phyloP scores from a whole-genome alignment of 805 yeast genomes.

The Teunomyces funiuensis region DNA sequence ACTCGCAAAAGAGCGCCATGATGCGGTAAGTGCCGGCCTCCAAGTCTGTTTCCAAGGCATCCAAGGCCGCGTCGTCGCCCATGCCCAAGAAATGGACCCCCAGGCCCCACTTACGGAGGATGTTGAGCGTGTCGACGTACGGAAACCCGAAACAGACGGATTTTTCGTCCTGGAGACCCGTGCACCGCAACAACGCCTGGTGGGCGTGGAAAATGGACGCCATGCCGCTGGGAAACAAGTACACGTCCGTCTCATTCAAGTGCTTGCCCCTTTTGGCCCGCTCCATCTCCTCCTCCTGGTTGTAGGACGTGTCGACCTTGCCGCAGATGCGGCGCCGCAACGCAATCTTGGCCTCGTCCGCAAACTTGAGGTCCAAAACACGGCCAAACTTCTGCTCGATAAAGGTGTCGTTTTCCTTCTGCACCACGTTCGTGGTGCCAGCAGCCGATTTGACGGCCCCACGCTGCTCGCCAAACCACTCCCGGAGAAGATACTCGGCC shows the following conservation, averaged over 20 bases:
- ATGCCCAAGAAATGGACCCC: constrained; percentile 84
- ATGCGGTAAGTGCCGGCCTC: constrained; percentile 55
- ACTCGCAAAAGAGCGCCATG: constrained; percentile 83
- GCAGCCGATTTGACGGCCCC: constrained; percentile 16
- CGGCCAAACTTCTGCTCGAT: constrained; percentile 92
- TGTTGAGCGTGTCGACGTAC: constrained; percentile 86
- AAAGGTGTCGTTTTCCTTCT: constrained; percentile 60
- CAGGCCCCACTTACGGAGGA: constrained; percentile 85
- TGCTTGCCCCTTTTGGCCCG: constrained; percentile 28
- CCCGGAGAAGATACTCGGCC: constrained; percentile 80
- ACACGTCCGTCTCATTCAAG: constrained; percentile 65
- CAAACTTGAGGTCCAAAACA: constrained; percentile 74
- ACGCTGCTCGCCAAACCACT: constrained; percentile 34
- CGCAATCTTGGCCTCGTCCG: constrained; percentile 72
- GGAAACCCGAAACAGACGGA: constrained; percentile 96
- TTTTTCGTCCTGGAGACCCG: constrained; percentile 39
- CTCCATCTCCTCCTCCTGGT: constrained; percentile 26
- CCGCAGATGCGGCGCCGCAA: constrained; percentile 75
- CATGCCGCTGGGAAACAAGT: constrained; percentile 89
- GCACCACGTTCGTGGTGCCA: constrained; percentile 27
- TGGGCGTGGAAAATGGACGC: constrained; percentile 86
- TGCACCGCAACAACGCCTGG: constrained; percentile 46
- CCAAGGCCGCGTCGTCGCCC: constrained; percentile 73
- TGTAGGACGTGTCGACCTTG: constrained; percentile 46
- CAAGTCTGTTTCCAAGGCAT: constrained; percentile 61